Base-by-base conservation (phyloP, 257 asterid species). In the Vinca minor region DNA sequence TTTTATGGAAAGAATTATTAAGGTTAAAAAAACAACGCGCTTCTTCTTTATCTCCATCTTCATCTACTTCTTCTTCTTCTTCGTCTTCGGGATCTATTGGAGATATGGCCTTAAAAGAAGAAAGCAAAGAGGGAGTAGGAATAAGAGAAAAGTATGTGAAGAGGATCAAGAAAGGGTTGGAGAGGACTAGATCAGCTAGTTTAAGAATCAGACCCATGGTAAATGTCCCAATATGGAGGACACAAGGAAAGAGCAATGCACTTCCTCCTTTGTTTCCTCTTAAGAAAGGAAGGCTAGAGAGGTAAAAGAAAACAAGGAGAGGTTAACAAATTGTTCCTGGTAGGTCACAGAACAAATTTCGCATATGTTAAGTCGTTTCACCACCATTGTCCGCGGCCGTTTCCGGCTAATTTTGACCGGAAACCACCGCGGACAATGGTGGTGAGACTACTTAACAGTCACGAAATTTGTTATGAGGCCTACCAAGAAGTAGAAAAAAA, bases 1-100 rank as follows among this genome's bases (percentile, higher is more conserved):
- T 87, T 62, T 39, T 91, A 49, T 91, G 91, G 93, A 91, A 91
- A 62, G 97, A 91, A 79, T 50, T 90, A 36, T 45, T 85, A 28
- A 85, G 78, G 76, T 56, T 90, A 95, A 85, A 76, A 49, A 88
- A 84, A 15, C 86, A 81, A 1, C 78, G 90, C 0, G 62, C 84
- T 21, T 64, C 84, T 1, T 75, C 91, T n/a, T 54, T 80, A 41
- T 70, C 83, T 12, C 73, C 92, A 1, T 74, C 92, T 9, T 79
- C 91, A 6, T 70, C 81, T 38, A 78, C 84, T 0, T 74, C 91
- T 2, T 76, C 88, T 0, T 78, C 86, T 0, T 70, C 81, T 0
- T 76, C 79, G 0, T 72, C 89, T 8, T 77, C 83, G 15, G 55
- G 66, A 45, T 77, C 83, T 3, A 46, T 63, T n/a, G 74, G 65